Evolutionary conservation across 2,329 filamentous ascomycete genomes (phyloP).

Genomic region (Sclerotinia trifoliorum): DNA sequence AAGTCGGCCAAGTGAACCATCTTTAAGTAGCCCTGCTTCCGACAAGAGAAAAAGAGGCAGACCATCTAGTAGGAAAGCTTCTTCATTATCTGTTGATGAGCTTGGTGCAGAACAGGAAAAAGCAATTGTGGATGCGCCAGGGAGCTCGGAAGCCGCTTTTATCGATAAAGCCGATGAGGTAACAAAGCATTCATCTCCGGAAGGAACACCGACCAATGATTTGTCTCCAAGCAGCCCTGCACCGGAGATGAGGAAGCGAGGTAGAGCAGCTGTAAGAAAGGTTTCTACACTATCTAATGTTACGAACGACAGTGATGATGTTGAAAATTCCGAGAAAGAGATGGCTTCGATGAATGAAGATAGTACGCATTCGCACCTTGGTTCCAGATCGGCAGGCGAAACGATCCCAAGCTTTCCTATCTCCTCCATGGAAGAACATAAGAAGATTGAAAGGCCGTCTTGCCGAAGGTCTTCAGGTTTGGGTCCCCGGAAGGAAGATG

Average conservation of each 20-base stretch:
- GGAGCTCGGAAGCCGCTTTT: background rate
- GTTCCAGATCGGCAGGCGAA: background rate
- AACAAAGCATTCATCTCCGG: background rate
- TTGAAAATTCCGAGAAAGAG: background rate
- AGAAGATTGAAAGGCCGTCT: background rate
- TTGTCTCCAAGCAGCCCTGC: background rate
- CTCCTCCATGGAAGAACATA: background rate
- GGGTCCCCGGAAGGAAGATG: background rate
- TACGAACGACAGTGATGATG: background rate
- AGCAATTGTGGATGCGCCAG: background rate
- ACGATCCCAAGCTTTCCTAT: background rate
- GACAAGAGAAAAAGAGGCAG: constrained; percentile 2
- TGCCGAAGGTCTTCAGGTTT: background rate
- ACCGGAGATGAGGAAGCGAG: background rate
- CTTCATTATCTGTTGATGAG: background rate
- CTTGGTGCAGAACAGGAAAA: background rate
- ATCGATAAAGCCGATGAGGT: background rate
- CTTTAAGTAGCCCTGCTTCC: background rate
- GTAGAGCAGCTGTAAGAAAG: background rate
- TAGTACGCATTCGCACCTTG: background rate
- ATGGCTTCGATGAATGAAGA: background rate
- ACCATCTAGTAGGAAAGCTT: background rate
- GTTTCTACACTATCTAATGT: background rate
- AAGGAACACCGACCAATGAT: background rate
- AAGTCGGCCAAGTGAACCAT: too few species aligned